Evolutionary conservation across 176 grass and related monocot genomes (phyloP).

Genomic region (Carex myosuroides): DNA sequence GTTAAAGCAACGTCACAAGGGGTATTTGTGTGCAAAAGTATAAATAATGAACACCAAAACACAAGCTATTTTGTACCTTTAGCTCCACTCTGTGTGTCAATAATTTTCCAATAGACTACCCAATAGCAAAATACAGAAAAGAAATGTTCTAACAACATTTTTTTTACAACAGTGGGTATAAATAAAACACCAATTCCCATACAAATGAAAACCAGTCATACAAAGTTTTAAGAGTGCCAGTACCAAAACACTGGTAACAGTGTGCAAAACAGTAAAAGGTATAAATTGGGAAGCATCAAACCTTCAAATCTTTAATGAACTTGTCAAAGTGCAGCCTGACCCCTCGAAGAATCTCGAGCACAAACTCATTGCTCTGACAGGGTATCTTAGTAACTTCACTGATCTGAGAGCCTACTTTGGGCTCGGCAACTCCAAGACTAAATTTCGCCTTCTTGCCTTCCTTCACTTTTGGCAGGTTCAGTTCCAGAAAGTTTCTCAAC

Average conservation of each 20-base stretch:
- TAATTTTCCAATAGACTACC: neutral
- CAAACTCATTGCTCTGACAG: constrained; percentile 76
- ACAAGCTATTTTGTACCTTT: neutral
- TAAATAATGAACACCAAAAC: neutral
- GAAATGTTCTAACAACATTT: neutral
- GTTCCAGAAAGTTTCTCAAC: constrained; percentile 75
- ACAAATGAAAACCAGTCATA: too few relatives aligned
- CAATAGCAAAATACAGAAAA: neutral
- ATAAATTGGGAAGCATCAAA: neutral
- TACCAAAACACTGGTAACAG: too few relatives aligned
- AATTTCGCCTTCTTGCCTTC: constrained; percentile 87
- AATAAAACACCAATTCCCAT: too few relatives aligned
- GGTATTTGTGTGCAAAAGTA: neutral
- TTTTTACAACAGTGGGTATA: too few relatives aligned
- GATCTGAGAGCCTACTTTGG: constrained; percentile 84
- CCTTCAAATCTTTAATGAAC: constrained; percentile 82
- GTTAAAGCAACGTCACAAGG: neutral
- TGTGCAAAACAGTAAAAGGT: too few relatives aligned
- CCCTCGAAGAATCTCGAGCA: constrained; percentile 62
- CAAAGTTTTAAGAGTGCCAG: too few relatives aligned
- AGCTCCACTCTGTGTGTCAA: neutral
- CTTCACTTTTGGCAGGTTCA: constrained; percentile 72
- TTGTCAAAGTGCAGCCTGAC: constrained; percentile 66
- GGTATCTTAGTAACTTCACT: constrained; percentile 68
- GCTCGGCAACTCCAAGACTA: constrained; percentile 73